Evolutionary conservation across 78 protist genomes (phyloP).

Genomic region (Dictyostelium intermedium): DNA sequence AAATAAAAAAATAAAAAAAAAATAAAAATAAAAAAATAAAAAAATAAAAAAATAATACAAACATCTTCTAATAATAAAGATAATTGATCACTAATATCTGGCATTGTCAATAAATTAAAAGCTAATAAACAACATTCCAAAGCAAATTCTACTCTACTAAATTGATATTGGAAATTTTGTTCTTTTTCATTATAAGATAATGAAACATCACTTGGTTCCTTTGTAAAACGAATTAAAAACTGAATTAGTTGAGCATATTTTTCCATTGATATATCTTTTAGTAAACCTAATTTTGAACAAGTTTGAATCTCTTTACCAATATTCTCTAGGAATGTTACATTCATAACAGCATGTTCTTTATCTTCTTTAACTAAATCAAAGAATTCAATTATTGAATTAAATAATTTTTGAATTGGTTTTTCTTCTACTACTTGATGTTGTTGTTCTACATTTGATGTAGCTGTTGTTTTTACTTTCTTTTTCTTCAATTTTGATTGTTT

Average conservation of each 20-base stretch:
- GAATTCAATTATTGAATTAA: background rate
- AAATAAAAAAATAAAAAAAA: background rate
- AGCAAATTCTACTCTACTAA: slow-evolving; percentile 20
- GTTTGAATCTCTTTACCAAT: slow-evolving; percentile 10
- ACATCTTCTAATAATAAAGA: slow-evolving; percentile 47
- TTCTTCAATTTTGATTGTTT: background rate
- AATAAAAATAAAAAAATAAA: background rate
- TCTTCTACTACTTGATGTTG: slow-evolving; percentile 19
- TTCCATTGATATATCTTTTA: slow-evolving; percentile 38
- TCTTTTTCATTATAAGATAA: slow-evolving; percentile 8
- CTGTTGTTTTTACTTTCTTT: background rate
- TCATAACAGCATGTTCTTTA: background rate
- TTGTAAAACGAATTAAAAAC: background rate
- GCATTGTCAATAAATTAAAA: slow-evolving; percentile 19
- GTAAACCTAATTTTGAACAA: background rate
- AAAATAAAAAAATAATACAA: background rate
- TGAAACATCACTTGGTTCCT: slow-evolving; percentile 3
- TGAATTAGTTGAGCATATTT: slow-evolving; percentile 29
- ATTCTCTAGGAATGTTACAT: background rate
- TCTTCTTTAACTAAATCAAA: slow-evolving; percentile 9
- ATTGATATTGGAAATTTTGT: background rate
- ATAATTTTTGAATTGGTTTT: slow-evolving; percentile 16
- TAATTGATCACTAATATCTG: slow-evolving; percentile 11
- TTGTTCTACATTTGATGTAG: background rate
- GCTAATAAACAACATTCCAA: slow-evolving; percentile 15